Evolutionary conservation across 2,329 filamentous ascomycete species (phyloP).

Genomic region (Clarireedia monteithiana): DNA sequence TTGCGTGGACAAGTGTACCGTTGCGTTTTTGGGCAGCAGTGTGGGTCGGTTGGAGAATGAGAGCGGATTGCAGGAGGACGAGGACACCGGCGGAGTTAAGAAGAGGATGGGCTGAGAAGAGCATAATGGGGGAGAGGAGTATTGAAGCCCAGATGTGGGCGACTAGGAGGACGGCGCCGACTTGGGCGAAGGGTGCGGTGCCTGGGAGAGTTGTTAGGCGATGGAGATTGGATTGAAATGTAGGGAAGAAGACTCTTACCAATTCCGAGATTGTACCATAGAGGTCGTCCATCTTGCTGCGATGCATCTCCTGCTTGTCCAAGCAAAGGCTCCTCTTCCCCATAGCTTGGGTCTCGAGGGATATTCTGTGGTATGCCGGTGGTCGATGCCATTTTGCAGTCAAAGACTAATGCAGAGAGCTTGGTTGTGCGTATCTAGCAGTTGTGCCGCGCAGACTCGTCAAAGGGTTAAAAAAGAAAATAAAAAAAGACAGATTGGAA

Average conservation of each 20-base stretch:
- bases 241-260: conserved; percentile 41
- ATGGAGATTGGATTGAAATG: conserved; percentile 6
- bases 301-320: conserved; percentile 65
- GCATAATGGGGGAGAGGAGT: conserved; percentile 58
- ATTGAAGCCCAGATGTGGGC: conserved; percentile 72
- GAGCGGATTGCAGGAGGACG: conserved; percentile 68
- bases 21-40: conserved; percentile 63
- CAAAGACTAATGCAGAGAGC: neutral
- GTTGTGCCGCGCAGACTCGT: neutral
- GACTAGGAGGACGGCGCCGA: conserved; percentile 66
- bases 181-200: conserved; percentile 73
- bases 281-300: conserved; percentile 55
- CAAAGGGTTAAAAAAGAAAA: neutral
- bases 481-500: too few species aligned
- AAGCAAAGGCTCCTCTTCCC: conserved; percentile 63
- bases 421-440: neutral
- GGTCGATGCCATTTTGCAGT: conserved; percentile 53
- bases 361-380: conserved; percentile 48
- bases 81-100: conserved; percentile 60
- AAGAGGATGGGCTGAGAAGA: conserved; percentile 87
- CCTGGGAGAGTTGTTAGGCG: conserved; percentile 42
- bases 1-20: conserved; percentile 56
- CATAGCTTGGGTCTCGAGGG: conserved; percentile 24
- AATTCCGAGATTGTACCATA: conserved; percentile 64
- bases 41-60: conserved; percentile 82